Evolutionary conservation across 371 early-diverging fungal species (phyloP).

Genomic region (Rhizopus stolonifer): DNA sequence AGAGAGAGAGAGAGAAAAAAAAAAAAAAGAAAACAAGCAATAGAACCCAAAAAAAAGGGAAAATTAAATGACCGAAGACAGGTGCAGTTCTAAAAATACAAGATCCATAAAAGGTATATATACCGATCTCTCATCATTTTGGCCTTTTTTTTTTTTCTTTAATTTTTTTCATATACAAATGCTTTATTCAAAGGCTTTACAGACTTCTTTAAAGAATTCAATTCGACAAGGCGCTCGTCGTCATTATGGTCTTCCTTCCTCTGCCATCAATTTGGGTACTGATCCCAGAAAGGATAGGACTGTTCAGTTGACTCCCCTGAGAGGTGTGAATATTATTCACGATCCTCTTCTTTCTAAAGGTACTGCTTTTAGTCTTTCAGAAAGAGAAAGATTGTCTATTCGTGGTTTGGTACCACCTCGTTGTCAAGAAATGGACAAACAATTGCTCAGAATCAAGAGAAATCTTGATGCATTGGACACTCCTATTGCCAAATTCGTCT

Average conservation of each 20-base stretch:
- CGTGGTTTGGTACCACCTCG: conserved; percentile 70
- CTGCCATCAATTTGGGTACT: conserved; percentile 28
- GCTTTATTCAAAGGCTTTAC: not conserved
- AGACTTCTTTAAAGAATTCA: not conserved
- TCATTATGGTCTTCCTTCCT: conserved; percentile 22
- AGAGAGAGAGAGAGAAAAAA: too few species aligned
- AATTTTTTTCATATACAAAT: not conserved
- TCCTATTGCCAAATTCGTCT: conserved; percentile 61
- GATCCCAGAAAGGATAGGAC: conserved; percentile 61
- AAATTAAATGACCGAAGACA: not conserved
- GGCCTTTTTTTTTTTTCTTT: not conserved
- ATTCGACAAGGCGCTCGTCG: conserved; percentile 5
- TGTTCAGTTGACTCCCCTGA: conserved; percentile 52
- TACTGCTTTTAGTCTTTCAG: conserved; percentile 64
- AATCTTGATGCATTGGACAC: conserved; percentile 60
- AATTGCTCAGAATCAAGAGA: conserved; percentile 57
- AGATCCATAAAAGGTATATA: not conserved
- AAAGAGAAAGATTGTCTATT: conserved; percentile 65
- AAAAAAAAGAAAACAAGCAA: too few species aligned
- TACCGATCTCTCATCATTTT: not conserved
- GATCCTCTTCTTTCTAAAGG: conserved; percentile 62
- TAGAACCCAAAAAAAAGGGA: not conserved
- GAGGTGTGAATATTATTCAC: conserved; percentile 62
- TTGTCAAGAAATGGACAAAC: conserved; percentile 66
- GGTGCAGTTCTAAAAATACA: not conserved